Conservation (phyloP, 169 alveolate species). For the Cyclospora cayetanensis region DNA sequence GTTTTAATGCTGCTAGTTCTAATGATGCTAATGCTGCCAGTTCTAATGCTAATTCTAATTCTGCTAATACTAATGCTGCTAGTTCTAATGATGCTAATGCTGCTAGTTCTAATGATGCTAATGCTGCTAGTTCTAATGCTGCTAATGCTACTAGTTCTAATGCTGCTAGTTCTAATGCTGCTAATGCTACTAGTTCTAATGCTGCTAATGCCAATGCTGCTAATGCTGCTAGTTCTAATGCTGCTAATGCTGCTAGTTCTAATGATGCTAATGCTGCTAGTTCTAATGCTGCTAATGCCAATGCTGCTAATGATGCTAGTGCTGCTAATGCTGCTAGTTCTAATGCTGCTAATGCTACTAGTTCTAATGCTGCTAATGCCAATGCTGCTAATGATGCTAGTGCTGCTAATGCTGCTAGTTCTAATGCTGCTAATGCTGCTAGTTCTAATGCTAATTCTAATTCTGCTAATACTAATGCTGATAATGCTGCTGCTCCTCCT, state of each 20-base stretch:
- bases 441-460: background rate
- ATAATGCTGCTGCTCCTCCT: background rate
- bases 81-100: too few species aligned
- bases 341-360: background rate
- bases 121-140: background rate
- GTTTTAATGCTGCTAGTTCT: background rate
- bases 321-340: too few species aligned
- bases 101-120: too few species aligned
- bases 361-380: background rate
- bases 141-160: background rate
- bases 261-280: too few species aligned
- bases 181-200: background rate
- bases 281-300: background rate
- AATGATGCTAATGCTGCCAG: background rate
- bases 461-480: background rate
- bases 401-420: background rate
- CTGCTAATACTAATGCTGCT: slow-evolving; percentile 52
- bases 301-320: background rate
- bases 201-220: too few species aligned
- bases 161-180: background rate
- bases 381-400: background rate
- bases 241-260: too few species aligned
- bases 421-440: too few species aligned
- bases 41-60: background rate
- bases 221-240: background rate